Percentiles rank a stretch among this genome's conserved stretches.
Evolutionary conservation across 345 rosid genomes (phyloP).

Genomic region (Eucalyptus cloeziana): DNA sequence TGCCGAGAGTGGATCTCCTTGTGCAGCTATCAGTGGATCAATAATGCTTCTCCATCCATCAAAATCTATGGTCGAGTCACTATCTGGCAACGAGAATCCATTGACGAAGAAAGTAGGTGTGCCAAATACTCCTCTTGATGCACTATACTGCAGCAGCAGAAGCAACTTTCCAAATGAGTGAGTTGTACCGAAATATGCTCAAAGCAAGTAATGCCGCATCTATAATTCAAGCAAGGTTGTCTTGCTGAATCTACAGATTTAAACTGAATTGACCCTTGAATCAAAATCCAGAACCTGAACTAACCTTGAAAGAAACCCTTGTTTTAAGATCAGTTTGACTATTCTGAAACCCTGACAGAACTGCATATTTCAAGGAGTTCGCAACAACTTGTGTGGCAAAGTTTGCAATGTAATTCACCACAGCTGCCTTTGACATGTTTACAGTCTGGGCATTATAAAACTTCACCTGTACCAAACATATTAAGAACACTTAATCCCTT

Average conservation of each 20-base stretch:
- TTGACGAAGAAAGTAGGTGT: conserved; percentile 69
- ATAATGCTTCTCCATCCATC: conserved; percentile 53
- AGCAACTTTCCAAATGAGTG: not conserved
- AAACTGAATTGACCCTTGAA: not conserved
- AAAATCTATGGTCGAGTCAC: conserved; percentile 34
- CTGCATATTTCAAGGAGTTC: conserved; percentile 20
- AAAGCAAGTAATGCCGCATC: not conserved
- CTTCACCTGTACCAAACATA: conserved; percentile 28
- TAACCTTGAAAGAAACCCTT: conserved; percentile 80
- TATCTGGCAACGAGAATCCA: conserved; percentile 53
- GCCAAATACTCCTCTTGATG: conserved; percentile 57
- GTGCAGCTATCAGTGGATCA: conserved; percentile 37
- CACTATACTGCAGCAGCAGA: conserved; percentile 39
- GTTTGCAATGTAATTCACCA: conserved; percentile 43
- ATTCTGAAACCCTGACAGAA: conserved; percentile 49
- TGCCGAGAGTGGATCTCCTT: not conserved
- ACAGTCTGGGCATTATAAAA: conserved; percentile 53
- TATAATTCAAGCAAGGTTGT: not conserved
- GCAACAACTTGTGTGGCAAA: conserved; percentile 39
- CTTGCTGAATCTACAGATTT: not conserved
- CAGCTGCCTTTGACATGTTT: conserved; percentile 39
- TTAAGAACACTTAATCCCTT: not conserved
- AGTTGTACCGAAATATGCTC: not conserved
- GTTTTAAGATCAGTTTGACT: conserved; percentile 51
- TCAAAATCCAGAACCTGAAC: not conserved